Base-by-base conservation (phyloP, 805 yeast species). In the Yamadazyma phyllophila region DNA sequence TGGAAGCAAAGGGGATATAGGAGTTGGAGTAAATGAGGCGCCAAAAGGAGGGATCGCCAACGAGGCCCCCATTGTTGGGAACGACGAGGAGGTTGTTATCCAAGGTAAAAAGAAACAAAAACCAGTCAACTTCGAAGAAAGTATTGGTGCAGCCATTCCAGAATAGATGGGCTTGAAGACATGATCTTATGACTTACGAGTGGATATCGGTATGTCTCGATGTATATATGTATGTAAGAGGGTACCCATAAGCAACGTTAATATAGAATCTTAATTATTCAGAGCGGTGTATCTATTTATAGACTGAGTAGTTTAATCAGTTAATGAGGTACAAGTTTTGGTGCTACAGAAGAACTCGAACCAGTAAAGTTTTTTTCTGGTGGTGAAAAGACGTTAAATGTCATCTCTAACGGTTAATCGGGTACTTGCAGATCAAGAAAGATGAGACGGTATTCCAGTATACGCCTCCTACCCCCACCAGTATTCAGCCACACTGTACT, bases 1-100 rank as follows among this genome's bases (percentile, higher is more conserved):
- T 37, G 69, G 66, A 35, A 61, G 71, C 7, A 63, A 67, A 46
- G 76, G 73, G 4, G 68, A 69, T 37, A 61, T 60, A 36, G 74
- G 74, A 4, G 45, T 57, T 31, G 76, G 73, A 2, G 66, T 71
- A 3, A 56, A 55, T 13, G 75, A 71, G 44, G 77, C 77, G 3
- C 77, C 77, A 10, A 69, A 67, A 53, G 77, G 77, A 11, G 77
- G 77, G 2, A 59, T 70, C 46, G 77, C 75, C 33, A 71, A 71
- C 54, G 77, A 71, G 52, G 76, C 68, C 1, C 69, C 70, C 14
- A 46, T 69, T 1, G 77, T 71, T 1, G 76, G 76, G 7, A 66
- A 59, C 41, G 71, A 69, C 49, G 73, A 66, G 45, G 72, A 63
- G 1, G 46, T 34, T 12, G 39, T 51, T 6, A 39, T 46, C 3